Conservation (phyloP, 139 green algal genomes). For the Chlorella sp. region DNA sequence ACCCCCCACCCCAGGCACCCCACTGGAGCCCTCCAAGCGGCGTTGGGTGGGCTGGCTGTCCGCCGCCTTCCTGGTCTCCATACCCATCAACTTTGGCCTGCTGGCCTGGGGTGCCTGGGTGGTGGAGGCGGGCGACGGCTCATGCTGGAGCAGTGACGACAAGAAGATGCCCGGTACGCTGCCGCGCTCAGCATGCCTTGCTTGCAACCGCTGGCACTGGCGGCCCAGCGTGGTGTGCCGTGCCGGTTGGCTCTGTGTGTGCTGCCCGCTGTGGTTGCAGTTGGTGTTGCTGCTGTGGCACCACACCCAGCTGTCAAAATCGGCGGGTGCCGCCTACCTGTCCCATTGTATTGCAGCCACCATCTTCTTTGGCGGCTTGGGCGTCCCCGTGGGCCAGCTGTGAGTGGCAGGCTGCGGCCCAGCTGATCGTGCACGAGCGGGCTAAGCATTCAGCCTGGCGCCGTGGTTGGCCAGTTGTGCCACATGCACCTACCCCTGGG, state of each 20-base stretch:
- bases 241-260: no score
- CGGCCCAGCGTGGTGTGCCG: no score
- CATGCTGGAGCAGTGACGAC: constrained; percentile 10
- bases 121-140: constrained; percentile 17
- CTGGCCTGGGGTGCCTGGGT: constrained; percentile 25
- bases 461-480: no score
- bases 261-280: no score
- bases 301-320: no score
- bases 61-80: neutral
- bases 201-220: no score
- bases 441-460: no score
- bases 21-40: constrained; percentile 25
- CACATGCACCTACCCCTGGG: no score
- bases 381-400: constrained; percentile 19
- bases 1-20: constrained; percentile 28
- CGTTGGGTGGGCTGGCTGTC: constrained; percentile 2
- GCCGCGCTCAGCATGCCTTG: no score
- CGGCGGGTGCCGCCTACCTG: no score
- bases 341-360: neutral
- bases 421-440: no score
- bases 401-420: constrained; percentile 5
- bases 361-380: constrained; percentile 22
- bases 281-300: no score
- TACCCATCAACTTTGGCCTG: constrained; percentile 23
- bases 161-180: constrained; percentile 6